Evolutionary conservation across 192 early-diverging fungal genomes (phyloP), one percentile per base, ranked within the genome.

Genomic region (Podila clonocystis): DNA sequence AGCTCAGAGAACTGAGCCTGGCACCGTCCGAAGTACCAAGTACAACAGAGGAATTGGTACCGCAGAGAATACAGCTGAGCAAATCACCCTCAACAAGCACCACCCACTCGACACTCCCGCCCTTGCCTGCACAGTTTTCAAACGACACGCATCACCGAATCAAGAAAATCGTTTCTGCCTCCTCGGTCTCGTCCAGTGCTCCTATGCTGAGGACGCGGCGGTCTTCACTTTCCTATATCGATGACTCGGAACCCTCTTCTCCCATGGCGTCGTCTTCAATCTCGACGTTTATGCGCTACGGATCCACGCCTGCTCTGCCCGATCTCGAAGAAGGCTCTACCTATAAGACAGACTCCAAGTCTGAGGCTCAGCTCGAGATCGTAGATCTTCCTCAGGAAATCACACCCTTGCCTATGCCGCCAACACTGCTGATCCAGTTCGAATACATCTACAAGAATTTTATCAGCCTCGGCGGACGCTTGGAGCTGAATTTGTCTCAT

Each of bases 401-500:
- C 67, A 50, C 34, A 4, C 70, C 71, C 2, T 26, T 80, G 30
- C 77, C 77, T 1, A 80, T 80, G 77, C 77, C 77, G 1, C 77
- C 77, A 0, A 80, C 77, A 17, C 58, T 80, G 33, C 19, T 72
- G 61, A 80, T 65, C 22, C 77, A 80, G 50, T 80, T 73, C 34
- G 71, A 80, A 67, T 80, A 80, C 22, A 55, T 80, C n/a, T 80
- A 80, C 57, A 80, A 69, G 52, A 80, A 62, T 0, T 80, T 80
- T 67, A 69, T 80, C 62, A 64, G 50, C 5, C 58, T 22, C 28
- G 77, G 77, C 26, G 62, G 65, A 22, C 65, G 77, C 3, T n/a
- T 80, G 66, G 77, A 80, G 49, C 62, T 80, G 33, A 80, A 80
- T 41, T 58, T 80, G 34, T 80, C 77, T 2, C 58, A 80, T 22